Conservation (phyloP, 2,329 filamentous ascomycete genomes). For the Ophiosphaerella korrae region DNA sequence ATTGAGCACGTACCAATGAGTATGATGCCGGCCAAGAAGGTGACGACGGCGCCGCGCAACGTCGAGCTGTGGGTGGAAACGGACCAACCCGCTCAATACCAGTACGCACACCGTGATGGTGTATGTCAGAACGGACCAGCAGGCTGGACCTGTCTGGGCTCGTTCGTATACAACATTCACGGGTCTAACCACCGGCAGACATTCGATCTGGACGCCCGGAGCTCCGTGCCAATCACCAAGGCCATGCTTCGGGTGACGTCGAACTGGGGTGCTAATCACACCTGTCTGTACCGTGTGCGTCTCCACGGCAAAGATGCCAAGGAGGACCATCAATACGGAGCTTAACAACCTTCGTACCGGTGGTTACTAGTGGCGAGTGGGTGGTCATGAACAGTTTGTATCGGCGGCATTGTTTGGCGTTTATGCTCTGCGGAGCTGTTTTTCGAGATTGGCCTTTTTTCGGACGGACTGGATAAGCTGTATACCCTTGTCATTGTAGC, state of each 20-base stretch:
- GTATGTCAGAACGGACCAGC: constrained; percentile 17
- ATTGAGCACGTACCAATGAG: constrained; percentile 53
- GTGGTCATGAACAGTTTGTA: not conserved
- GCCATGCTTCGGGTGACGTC: constrained; percentile 47
- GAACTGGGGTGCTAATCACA: constrained; percentile 53
- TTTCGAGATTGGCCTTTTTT: not conserved
- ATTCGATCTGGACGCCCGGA: constrained; percentile 42
- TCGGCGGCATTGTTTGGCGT: constrained; percentile 6
- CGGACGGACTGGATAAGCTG: constrained; percentile 3
- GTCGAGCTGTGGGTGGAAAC: constrained; percentile 54
- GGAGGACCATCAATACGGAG: constrained; percentile 23
- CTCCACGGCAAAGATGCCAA: constrained; percentile 46
- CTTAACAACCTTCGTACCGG: constrained; percentile 15
- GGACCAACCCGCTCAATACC: constrained; percentile 25
- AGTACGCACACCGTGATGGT: constrained; percentile 22
- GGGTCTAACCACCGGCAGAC: constrained; percentile 50
- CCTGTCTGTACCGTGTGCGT: constrained; percentile 55
- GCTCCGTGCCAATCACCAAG: constrained; percentile 35
- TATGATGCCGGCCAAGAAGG: constrained; percentile 45
- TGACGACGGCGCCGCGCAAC: constrained; percentile 48
- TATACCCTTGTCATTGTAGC: constrained; percentile 10
- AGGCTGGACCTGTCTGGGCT: constrained; percentile 49
- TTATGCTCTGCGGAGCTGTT: constrained; percentile 2
- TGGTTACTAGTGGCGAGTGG: constrained; percentile 11
- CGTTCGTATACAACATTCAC: constrained; percentile 50